Evolutionary conservation across 1,284 basidiomycete genomes (phyloP).

Genomic region (Irpex sp.): DNA sequence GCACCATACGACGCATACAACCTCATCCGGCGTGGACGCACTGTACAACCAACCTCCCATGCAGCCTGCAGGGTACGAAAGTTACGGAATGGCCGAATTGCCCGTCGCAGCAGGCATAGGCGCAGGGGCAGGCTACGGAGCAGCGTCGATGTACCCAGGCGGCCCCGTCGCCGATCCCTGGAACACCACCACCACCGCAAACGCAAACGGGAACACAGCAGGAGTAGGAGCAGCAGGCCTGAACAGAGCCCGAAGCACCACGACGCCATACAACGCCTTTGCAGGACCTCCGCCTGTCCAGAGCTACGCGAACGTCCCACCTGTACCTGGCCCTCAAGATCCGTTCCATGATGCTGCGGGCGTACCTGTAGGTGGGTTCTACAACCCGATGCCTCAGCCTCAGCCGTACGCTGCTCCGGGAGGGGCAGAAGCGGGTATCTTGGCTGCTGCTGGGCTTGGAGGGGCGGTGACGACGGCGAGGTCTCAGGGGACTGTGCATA

Average conservation of each 20-base stretch:
- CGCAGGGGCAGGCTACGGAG: conserved; percentile 16
- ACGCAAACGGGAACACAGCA: conserved; percentile 8
- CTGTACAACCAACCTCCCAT: conserved; percentile 50
- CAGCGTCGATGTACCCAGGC: neutral
- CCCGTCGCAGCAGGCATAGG: conserved; percentile 21
- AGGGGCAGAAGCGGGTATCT: conserved; percentile 15
- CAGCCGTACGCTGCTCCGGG: conserved; percentile 12
- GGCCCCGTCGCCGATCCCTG: neutral
- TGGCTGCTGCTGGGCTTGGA: conserved; percentile 23
- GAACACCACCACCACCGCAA: neutral
- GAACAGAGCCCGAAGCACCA: conserved; percentile 21
- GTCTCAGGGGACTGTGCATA: neutral
- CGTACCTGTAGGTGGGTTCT: neutral
- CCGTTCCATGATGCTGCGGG: conserved; percentile 16
- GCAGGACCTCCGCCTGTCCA: conserved; percentile 17
- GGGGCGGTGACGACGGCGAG: conserved; percentile 26
- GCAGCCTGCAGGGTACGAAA: conserved; percentile 26
- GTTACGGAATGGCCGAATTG: conserved; percentile 53
- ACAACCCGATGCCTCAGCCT: conserved; percentile 3
- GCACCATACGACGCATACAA: conserved; percentile 12
- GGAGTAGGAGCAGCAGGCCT: conserved; percentile 28
- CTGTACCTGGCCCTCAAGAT: conserved; percentile 15
- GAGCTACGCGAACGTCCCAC: neutral
- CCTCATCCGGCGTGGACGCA: conserved; percentile 49
- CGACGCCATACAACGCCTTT: conserved; percentile 33